These are phyloP conservation scores for Cyclotella distinguenda DNA, from an alignment of 108 stramenopile genomes.

Conservation along the genomic window DNA sequence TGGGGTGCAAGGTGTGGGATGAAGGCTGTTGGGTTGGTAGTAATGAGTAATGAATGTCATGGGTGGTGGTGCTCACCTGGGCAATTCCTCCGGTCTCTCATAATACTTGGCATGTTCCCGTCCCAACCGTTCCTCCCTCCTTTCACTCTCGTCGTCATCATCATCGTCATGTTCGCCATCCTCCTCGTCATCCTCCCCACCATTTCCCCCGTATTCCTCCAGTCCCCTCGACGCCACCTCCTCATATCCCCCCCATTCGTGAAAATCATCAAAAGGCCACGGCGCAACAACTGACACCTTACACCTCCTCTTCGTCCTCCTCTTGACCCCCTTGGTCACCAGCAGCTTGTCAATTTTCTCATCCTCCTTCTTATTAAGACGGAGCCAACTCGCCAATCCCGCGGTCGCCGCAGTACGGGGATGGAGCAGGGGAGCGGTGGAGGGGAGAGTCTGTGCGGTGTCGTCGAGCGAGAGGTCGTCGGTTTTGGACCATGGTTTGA, in stretches of 20 bases:
- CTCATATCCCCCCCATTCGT: conserved; percentile 64
- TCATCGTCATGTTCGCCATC: conserved; percentile 19
- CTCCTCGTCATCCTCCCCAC: conserved; percentile 21
- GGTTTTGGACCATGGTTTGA: too few relatives aligned
- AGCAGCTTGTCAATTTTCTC: neutral
- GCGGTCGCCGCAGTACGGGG: conserved; percentile 10
- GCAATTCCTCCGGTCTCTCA: conserved; percentile 74
- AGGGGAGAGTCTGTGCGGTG: too few relatives aligned
- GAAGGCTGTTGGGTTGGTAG: too few relatives aligned
- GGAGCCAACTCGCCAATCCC: conserved; percentile 40
- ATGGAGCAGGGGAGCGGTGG: neutral
- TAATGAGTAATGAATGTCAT: too few relatives aligned
- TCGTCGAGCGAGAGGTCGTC: too few relatives aligned
- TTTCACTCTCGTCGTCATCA: conserved; percentile 8
- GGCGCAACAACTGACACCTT: conserved; percentile 34
- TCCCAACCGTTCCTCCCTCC: conserved; percentile 10
- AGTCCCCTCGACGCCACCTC: conserved; percentile 42
- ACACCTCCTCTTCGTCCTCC: conserved; percentile 22
- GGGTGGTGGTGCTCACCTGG: too few relatives aligned
- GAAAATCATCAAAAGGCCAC: conserved; percentile 89
- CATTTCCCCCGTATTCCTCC: conserved; percentile 6
- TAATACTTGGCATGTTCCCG: conserved; percentile 46
- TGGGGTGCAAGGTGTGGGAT: too few relatives aligned
- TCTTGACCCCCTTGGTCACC: neutral
- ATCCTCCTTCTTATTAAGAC: conserved; percentile 40